These are phyloP conservation scores for Yamadazyma philogaea DNA, from an alignment of 805 yeast species.

Conservation along the genomic window DNA sequence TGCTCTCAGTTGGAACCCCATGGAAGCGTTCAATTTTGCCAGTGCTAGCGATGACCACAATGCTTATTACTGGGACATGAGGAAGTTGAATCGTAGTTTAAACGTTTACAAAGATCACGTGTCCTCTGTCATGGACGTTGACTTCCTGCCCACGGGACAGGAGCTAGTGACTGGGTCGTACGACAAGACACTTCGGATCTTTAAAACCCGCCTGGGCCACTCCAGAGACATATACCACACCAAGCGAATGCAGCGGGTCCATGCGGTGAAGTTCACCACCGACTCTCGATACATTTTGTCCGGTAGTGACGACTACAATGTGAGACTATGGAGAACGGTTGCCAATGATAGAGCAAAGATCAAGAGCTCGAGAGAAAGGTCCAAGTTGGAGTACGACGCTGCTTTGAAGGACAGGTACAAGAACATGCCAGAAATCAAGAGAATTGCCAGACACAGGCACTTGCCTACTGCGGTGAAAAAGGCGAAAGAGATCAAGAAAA, in stretches of 20 bases:
- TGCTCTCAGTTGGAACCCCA: slow-evolving; percentile 92
- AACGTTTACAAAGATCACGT: slow-evolving; percentile 94
- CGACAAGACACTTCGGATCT: slow-evolving; percentile 88
- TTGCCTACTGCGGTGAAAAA: slow-evolving; percentile 83
- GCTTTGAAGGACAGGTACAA: slow-evolving; percentile 89
- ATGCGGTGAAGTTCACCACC: slow-evolving; percentile 78
- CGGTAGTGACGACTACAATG: slow-evolving; percentile 96
- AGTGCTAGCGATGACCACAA: slow-evolving; percentile 94
- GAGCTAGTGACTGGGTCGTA: slow-evolving; percentile 94
- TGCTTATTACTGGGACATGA: slow-evolving; percentile 92
- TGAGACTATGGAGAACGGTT: slow-evolving; percentile 86
- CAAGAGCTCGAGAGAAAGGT: slow-evolving; percentile 74
- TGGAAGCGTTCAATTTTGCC: slow-evolving; percentile 94
- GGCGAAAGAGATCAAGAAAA: slow-evolving; percentile 80
- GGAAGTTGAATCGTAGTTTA: slow-evolving; percentile 76
- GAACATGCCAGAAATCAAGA: slow-evolving; percentile 92
- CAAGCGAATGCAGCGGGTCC: slow-evolving; percentile 94
- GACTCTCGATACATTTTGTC: slow-evolving; percentile 83
- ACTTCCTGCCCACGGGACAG: slow-evolving; percentile 95
- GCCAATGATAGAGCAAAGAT: slow-evolving; percentile 83
- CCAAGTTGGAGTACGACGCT: slow-evolving; percentile 84
- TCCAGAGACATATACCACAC: slow-evolving; percentile 95
- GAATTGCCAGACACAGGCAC: slow-evolving; percentile 91
- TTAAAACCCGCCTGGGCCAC: slow-evolving; percentile 75
- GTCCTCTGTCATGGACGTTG: slow-evolving; percentile 91